Conservation (phyloP, 768 basidiomycete species). For the Lentinula aciculospora region DNA sequence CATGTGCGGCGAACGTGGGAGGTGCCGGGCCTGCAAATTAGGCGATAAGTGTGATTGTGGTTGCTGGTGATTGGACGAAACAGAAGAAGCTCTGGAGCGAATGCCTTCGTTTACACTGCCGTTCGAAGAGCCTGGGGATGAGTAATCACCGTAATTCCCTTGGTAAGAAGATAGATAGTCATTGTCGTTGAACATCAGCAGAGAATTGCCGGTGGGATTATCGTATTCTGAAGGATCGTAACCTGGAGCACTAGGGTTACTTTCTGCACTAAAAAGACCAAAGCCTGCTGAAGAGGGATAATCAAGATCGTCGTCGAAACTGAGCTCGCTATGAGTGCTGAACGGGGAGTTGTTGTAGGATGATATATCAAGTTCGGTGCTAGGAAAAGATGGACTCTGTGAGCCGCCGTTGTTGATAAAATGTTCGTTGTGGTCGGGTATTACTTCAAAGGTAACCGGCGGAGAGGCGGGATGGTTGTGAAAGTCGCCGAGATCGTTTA, state of each 20-base stretch:
- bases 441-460: constrained; percentile 5
- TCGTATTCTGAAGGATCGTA: constrained; percentile 80
- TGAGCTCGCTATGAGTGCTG: constrained; percentile 64
- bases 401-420: constrained; percentile 26
- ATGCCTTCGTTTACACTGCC: constrained; percentile 38
- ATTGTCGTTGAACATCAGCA: constrained; percentile 56
- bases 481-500: constrained; percentile 1
- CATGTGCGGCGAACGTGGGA: constrained; percentile 49
- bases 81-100: constrained; percentile 60
- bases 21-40: constrained; percentile 12
- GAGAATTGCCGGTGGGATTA: constrained; percentile 38
- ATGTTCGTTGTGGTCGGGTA: constrained; percentile 2
- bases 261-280: constrained; percentile 37
- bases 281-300: constrained; percentile 30
- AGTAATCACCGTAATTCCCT: constrained; percentile 3
- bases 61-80: constrained; percentile 50
- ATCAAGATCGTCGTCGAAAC: constrained; percentile 37
- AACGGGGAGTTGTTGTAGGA: constrained; percentile 71
- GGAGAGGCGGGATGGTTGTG: not conserved
- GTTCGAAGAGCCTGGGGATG: constrained; percentile 52
- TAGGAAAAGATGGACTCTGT: constrained; percentile 53
- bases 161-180: constrained; percentile 38
- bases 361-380: constrained; percentile 13
- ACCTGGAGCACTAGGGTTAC: constrained; percentile 23
- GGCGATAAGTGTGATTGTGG: constrained; percentile 10